Percentiles rank a stretch among this genome's conserved stretches.
Evolutionary conservation across 2,329 filamentous ascomycete genomes (phyloP).

Genomic region (Cladosporium sp.): DNA sequence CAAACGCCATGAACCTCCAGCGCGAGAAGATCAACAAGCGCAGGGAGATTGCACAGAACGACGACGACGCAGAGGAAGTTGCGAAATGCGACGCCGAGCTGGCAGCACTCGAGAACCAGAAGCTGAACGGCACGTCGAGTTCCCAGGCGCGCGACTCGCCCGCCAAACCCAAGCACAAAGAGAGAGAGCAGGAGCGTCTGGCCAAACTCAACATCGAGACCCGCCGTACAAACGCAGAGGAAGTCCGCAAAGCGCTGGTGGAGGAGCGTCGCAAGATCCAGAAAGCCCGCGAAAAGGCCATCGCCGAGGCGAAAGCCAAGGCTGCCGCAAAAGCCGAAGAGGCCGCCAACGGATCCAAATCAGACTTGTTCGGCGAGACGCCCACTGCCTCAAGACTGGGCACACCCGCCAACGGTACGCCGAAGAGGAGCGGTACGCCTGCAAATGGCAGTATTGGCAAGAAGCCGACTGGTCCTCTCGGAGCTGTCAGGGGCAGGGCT

Average conservation of each 20-base stretch:
- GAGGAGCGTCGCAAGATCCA: conserved; percentile 56
- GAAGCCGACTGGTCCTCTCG: conserved; percentile 34
- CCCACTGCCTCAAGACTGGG: conserved; percentile 31
- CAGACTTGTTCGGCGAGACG: conserved; percentile 19
- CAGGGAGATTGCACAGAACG: conserved; percentile 62
- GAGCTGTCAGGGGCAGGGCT: conserved; percentile 53
- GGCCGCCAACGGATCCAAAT: conserved; percentile 24
- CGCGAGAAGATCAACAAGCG: conserved; percentile 63
- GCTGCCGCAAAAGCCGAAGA: conserved; percentile 38
- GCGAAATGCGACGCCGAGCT: conserved; percentile 48
- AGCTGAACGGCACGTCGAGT: conserved; percentile 44
- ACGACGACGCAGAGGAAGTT: conserved; percentile 58
- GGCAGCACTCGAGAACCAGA: conserved; percentile 53
- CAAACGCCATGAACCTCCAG: conserved; percentile 61
- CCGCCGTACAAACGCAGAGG: conserved; percentile 77
- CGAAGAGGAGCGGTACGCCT: conserved; percentile 47
- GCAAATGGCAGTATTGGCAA: conserved; percentile 43
- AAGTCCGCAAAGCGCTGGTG: conserved; percentile 85
- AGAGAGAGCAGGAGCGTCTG: conserved; percentile 73
- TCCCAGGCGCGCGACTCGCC: conserved; percentile 36
- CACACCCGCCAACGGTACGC: conserved; percentile 44
- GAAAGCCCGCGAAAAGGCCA: conserved; percentile 49
- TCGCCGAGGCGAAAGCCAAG: conserved; percentile 46
- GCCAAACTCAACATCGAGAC: conserved; percentile 81
- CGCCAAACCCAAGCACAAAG: conserved; percentile 41